Evolutionary conservation across 2,329 filamentous ascomycete genomes (phyloP).

Genomic region (Fusarium foetens): DNA sequence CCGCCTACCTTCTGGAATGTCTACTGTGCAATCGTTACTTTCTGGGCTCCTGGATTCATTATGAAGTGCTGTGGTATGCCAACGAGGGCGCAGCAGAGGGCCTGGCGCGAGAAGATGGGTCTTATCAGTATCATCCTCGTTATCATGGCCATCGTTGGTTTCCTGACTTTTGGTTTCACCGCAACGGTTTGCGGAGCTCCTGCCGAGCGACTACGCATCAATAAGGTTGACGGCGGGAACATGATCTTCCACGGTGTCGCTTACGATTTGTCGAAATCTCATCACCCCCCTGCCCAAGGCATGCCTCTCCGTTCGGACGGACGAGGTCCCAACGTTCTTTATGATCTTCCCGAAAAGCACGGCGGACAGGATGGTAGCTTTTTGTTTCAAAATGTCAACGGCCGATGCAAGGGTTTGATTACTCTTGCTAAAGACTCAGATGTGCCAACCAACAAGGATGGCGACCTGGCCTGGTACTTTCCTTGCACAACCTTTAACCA

Average conservation of each 20-base stretch:
- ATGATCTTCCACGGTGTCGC: slow-evolving; percentile 97
- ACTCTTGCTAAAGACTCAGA: slow-evolving; percentile 76
- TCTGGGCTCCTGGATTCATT: slow-evolving; percentile 90
- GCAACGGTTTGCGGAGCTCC: slow-evolving; percentile 83
- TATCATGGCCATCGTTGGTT: slow-evolving; percentile 91
- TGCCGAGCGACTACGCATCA: slow-evolving; percentile 78
- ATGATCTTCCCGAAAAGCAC: slow-evolving; percentile 82
- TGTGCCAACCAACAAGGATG: slow-evolving; percentile 78
- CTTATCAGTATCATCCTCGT: slow-evolving; percentile 91
- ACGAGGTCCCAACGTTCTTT: slow-evolving; percentile 80
- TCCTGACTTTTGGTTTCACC: slow-evolving; percentile 96
- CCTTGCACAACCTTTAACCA: slow-evolving; percentile 93
- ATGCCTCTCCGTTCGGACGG: slow-evolving; percentile 68
- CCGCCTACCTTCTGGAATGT: slow-evolving; percentile 94
- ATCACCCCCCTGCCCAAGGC: slow-evolving; percentile 82
- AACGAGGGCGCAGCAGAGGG: slow-evolving; percentile 85
- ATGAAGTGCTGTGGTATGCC: slow-evolving; percentile 87
- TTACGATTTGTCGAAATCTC: slow-evolving; percentile 81
- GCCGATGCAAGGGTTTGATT: slow-evolving; percentile 92
- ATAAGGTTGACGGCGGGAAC: slow-evolving; percentile 82
- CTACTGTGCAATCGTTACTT: slow-evolving; percentile 93
- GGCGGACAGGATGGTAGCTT: slow-evolving; percentile 95
- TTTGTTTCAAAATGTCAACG: slow-evolving; percentile 98
- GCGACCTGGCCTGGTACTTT: slow-evolving; percentile 94
- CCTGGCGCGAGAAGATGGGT: slow-evolving; percentile 98